These are phyloP conservation scores for Vinca minor DNA, from an alignment of 257 asterid species.

Conservation along the genomic window DNA sequence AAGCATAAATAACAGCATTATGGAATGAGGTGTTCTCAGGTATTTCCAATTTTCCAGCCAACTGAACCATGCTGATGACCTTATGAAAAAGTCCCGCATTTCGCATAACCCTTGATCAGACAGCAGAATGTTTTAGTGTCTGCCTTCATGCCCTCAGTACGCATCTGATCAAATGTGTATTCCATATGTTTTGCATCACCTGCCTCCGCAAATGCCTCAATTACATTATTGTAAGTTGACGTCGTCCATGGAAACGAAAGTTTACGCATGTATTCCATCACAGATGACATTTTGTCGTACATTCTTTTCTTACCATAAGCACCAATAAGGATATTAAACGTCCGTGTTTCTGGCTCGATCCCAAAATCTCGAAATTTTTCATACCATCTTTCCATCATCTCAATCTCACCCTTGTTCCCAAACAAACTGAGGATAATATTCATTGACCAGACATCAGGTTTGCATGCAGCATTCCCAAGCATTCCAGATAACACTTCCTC, in stretches of 20 bases:
- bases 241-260: slow-evolving; percentile 90
- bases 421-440: slow-evolving; percentile 68
- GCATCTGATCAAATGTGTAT: slow-evolving; percentile 75
- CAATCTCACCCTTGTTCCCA: slow-evolving; percentile 73
- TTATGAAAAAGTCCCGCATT: slow-evolving; percentile 73
- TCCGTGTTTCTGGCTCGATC: slow-evolving; percentile 75
- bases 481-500: slow-evolving; percentile 62
- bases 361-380: slow-evolving; percentile 75
- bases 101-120: slow-evolving; percentile 75
- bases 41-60: slow-evolving; percentile 77
- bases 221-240: slow-evolving; percentile 84
- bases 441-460: slow-evolving; percentile 91
- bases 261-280: slow-evolving; percentile 93
- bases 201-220: slow-evolving; percentile 78
- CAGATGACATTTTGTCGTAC: slow-evolving; percentile 91
- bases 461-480: slow-evolving; percentile 49
- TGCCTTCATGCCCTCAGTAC: slow-evolving; percentile 64
- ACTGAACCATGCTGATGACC: slow-evolving; percentile 61
- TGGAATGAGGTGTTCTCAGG: slow-evolving; percentile 80
- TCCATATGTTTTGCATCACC: slow-evolving; percentile 85
- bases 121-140: slow-evolving; percentile 89
- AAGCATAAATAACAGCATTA: slow-evolving; percentile 71
- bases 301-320: slow-evolving; percentile 83
- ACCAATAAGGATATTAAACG: slow-evolving; percentile 76
- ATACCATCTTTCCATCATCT: slow-evolving; percentile 91